Evolutionary conservation across 2,329 filamentous ascomycete genomes (phyloP).

Genomic region (Hymenotorrendiella dingleyae): DNA sequence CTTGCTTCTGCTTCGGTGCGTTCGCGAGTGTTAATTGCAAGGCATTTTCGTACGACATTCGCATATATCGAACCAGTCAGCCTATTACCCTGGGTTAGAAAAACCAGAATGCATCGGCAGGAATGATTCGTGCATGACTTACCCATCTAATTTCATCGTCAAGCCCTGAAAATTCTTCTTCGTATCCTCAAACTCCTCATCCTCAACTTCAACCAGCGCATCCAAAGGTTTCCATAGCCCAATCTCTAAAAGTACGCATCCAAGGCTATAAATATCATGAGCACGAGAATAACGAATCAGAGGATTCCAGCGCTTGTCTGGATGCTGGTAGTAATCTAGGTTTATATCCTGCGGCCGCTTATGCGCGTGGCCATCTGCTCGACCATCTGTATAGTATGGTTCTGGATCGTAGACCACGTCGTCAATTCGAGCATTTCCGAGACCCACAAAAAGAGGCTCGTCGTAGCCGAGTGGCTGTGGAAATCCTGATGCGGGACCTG

Average conservation of each 20-base stretch:
- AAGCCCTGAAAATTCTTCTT: slow-evolving; percentile 18
- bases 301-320: slow-evolving; percentile 20
- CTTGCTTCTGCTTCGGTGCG: slow-evolving; percentile 15
- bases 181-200: slow-evolving; percentile 20
- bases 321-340: slow-evolving; percentile 26
- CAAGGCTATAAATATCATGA: slow-evolving; percentile 42
- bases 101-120: background rate
- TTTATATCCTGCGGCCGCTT: slow-evolving; percentile 30
- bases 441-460: slow-evolving; percentile 35
- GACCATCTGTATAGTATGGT: slow-evolving; percentile 24
- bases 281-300: slow-evolving; percentile 31
- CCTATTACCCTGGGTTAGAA: slow-evolving; percentile 5
- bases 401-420: slow-evolving; percentile 25
- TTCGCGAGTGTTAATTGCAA: slow-evolving; percentile 17
- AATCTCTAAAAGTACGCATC: slow-evolving; percentile 45
- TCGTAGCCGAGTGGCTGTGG: slow-evolving; percentile 22
- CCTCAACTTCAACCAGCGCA: slow-evolving; percentile 18
- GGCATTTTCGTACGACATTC: slow-evolving; percentile 21
- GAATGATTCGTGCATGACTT: slow-evolving; percentile 1
- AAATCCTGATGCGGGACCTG: slow-evolving; percentile 31
- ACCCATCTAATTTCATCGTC: slow-evolving; percentile 24
- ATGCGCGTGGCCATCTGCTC: slow-evolving; percentile 35
- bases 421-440: slow-evolving; percentile 34
- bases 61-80: slow-evolving; percentile 21
- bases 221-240: slow-evolving; percentile 42